Evolutionary conservation across 371 early-diverging fungal genomes (phyloP).

Genomic region (Apophysomyces ossiformis): DNA sequence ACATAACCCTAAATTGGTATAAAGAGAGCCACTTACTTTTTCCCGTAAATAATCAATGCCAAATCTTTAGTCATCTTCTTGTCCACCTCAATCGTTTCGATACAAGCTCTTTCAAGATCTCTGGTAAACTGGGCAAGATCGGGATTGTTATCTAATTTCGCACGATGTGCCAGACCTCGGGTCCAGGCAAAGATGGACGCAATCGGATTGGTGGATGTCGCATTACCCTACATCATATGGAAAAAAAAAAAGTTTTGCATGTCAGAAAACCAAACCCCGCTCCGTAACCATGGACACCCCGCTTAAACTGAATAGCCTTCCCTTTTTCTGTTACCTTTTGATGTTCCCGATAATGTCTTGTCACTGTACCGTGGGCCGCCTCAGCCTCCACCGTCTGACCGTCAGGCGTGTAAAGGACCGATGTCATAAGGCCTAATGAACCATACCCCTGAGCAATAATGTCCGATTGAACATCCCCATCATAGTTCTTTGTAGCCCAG

Average conservation of each 20-base stretch:
- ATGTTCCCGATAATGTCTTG: constrained; percentile 96
- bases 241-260: not conserved
- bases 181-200: constrained; percentile 99
- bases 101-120: constrained; percentile 87
- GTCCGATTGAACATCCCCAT: constrained; percentile 95
- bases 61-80: constrained; percentile 97
- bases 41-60: constrained; percentile 92
- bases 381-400: constrained; percentile 95
- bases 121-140: constrained; percentile 77
- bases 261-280: not conserved
- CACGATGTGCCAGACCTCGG: constrained; percentile 94
- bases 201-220: constrained; percentile 95
- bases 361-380: constrained; percentile 97
- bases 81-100: constrained; percentile 85
- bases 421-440: constrained; percentile 95
- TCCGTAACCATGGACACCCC: constrained; percentile 3
- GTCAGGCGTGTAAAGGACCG: constrained; percentile 93
- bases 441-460: constrained; percentile 94
- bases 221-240: constrained; percentile 56
- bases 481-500: constrained; percentile 97
- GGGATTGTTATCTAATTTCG: constrained; percentile 86
- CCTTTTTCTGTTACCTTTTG: constrained; percentile 67
- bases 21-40: constrained; percentile 54
- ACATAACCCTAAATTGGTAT: not conserved
- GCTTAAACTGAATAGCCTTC: constrained; percentile 6